Conservation (phyloP, 768 basidiomycete species). For the Russula sp. region DNA sequence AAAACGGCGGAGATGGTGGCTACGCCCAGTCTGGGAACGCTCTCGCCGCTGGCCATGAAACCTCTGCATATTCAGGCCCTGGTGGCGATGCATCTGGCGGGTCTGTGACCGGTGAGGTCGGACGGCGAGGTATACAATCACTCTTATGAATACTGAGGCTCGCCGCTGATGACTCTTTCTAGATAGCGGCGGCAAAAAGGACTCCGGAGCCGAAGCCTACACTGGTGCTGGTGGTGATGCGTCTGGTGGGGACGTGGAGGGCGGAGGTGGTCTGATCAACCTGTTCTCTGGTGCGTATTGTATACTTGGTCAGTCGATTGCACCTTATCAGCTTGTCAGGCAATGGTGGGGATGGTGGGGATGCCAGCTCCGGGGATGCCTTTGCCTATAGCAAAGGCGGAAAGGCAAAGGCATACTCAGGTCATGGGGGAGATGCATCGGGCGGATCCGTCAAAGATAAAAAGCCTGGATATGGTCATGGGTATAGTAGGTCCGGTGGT, state of each 20-base stretch:
- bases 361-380: slow-evolving; percentile 34
- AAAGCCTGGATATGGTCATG: slow-evolving; percentile 2
- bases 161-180: not conserved
- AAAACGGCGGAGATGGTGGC: slow-evolving; percentile 22
- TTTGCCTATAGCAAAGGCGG: slow-evolving; percentile 29
- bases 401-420: slow-evolving; percentile 34
- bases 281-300: slow-evolving; percentile 18
- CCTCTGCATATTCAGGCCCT: slow-evolving; percentile 8
- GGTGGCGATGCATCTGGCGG: slow-evolving; percentile 14
- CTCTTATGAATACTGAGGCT: not conserved
- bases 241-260: slow-evolving; percentile 19
- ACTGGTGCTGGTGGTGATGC: slow-evolving; percentile 24
- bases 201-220: slow-evolving; percentile 14
- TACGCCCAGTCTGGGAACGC: slow-evolving; percentile 20
- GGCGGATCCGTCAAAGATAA: slow-evolving; percentile 33
- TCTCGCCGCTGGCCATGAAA: not conserved
- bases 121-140: slow-evolving; percentile 9
- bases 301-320: not conserved
- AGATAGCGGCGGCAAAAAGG: not conserved
- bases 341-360: slow-evolving; percentile 32
- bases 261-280: slow-evolving; percentile 17
- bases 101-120: slow-evolving; percentile 1
- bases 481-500: slow-evolving; percentile 13
- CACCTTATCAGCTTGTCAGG: slow-evolving; percentile 11
- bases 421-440: slow-evolving; percentile 34